These are phyloP conservation scores for Trichothecium roseum DNA, from an alignment of 2,329 filamentous ascomycete species.

Conservation along the genomic window DNA sequence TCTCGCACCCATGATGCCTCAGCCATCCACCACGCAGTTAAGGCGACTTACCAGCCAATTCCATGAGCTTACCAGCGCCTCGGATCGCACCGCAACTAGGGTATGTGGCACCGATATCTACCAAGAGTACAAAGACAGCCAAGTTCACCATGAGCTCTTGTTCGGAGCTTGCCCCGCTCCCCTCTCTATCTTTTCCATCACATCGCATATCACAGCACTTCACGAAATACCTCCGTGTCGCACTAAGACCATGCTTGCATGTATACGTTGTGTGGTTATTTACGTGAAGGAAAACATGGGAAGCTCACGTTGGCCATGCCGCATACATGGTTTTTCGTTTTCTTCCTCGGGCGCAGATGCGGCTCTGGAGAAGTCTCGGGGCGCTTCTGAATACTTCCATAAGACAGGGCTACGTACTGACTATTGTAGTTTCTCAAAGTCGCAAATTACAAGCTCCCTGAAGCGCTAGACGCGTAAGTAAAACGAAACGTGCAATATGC, in stretches of 20 bases:
- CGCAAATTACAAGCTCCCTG: conserved; percentile 38
- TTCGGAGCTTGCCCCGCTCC: conserved; percentile 4
- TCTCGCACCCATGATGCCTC: conserved; percentile 19
- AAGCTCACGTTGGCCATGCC: too few relatives aligned
- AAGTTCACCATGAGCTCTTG: neutral
- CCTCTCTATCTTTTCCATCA: neutral
- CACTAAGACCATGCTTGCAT: too few relatives aligned
- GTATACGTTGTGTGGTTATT: too few relatives aligned
- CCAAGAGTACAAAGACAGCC: neutral
- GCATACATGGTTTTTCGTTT: too few relatives aligned
- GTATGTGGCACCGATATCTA: conserved; percentile 21
- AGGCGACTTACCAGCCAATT: conserved; percentile 31
- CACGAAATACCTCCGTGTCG: too few relatives aligned
- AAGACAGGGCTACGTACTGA: too few relatives aligned
- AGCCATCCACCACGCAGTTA: conserved; percentile 25
- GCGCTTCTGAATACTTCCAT: too few relatives aligned
- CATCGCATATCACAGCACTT: too few relatives aligned
- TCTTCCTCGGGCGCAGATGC: too few relatives aligned
- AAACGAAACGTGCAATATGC: neutral
- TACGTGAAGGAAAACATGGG: too few relatives aligned
- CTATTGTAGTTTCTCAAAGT: conserved; percentile 34
- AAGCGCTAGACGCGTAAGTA: conserved; percentile 50
- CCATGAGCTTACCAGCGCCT: conserved; percentile 29
- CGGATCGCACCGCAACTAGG: conserved; percentile 31
- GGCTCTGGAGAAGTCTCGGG: too few relatives aligned